Evolutionary conservation across 2,329 filamentous ascomycete species (phyloP), one percentile per base, ranked within the genome.

Genomic region (Trichophaea hybrida): DNA sequence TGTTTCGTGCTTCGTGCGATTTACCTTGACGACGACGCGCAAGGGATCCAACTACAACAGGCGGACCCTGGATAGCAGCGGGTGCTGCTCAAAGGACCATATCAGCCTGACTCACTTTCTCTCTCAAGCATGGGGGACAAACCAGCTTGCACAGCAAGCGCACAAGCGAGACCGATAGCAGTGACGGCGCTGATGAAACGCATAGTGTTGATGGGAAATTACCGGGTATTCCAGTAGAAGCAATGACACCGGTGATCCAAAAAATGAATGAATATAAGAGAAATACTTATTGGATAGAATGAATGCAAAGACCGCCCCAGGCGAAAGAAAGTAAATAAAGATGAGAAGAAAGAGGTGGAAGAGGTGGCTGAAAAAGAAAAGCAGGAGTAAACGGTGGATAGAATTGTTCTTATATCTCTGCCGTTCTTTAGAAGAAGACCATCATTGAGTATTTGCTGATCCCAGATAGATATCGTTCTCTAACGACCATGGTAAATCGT

Each of bases 101-200:
- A 49, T 49, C 44, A 49, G 15, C 17, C 48, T 37, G 31, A 15
- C 31, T 10, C 6, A 24, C 43, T 46, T 10, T 33, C n/a, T 2
- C 13, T 2, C 40, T 55, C 34, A 12, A 31, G 1, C 24, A 15
- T 4, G 33, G 55, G 10, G 35, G 17, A 59, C 49, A 46, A 59
- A 64, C 62, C 62, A 56, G 61, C 59, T 8, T 61, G 59, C 38
- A 64, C 62, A n/a, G 53, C 53, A 59, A 64, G 56, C 17, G 50
- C 52, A 37, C 46, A 55, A 34, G 44, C 53, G 13, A 64, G 56
- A 17, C 43, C 52, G n/a, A 64, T 33, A 13, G 53, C 17, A 6
- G 55, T 35, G 7, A 59, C 57, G 31, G 58, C 4, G 6, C 53
- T 44, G 31, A 57, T 38, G 50, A 63, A 61, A 57, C 57, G 61